Conservation (phyloP, 1,284 basidiomycete genomes). For the Ustilago sp. region DNA sequence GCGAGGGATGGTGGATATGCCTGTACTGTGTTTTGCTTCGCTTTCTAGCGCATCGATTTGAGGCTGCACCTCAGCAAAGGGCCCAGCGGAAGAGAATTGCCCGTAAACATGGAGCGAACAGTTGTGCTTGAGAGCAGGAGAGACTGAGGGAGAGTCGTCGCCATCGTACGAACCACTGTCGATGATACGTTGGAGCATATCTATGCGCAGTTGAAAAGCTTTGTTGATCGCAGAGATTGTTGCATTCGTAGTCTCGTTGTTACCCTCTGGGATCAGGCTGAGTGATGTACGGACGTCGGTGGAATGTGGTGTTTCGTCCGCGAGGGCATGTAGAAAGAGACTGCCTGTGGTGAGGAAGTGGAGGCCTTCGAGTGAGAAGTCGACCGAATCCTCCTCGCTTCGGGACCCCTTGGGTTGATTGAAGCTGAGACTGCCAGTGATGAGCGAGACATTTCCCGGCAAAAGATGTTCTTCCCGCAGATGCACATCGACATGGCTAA, state of each 20-base stretch:
- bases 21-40: conserved; percentile 58
- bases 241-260: conserved; percentile 30
- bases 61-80: conserved; percentile 14
- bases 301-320: conserved; percentile 19
- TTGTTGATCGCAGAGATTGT: conserved; percentile 61
- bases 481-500: conserved; percentile 29
- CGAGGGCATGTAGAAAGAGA: conserved; percentile 23
- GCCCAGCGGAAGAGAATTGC: conserved; percentile 57
- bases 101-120: conserved; percentile 68
- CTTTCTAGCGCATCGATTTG: conserved; percentile 62
- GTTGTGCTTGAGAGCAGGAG: conserved; percentile 27
- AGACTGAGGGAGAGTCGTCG: background rate
- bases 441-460: conserved; percentile 40
- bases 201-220: conserved; percentile 59
- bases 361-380: conserved; percentile 58
- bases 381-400: conserved; percentile 27
- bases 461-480: conserved; percentile 41
- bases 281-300: conserved; percentile 44
- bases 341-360: conserved; percentile 44
- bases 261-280: conserved; percentile 20
- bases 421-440: conserved; percentile 44
- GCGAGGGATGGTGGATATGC: conserved; percentile 48
- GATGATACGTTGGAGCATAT: conserved; percentile 42
- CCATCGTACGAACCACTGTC: conserved; percentile 40
- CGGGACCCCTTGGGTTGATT: background rate